A percentile compares a stretch with the other conserved stretches of the same genome.
phyloP scores from a whole-genome alignment of 306 rosid species.

The Benincasa hispida region DNA sequence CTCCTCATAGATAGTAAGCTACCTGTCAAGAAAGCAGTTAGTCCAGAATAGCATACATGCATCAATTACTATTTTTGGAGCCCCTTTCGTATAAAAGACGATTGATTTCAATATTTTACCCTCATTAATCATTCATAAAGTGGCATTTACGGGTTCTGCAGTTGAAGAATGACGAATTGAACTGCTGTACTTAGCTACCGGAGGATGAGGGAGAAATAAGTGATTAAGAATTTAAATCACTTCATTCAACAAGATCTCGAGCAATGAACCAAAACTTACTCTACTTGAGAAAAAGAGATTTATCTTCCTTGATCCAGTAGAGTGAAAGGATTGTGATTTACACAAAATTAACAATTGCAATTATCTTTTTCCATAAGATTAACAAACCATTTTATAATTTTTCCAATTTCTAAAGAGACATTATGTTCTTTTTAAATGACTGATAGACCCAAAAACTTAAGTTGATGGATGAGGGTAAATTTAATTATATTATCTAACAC shows the following conservation, averaged over 20 bases:
- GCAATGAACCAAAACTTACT: too few relatives aligned
- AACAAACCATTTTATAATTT: too few relatives aligned
- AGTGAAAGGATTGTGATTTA: not conserved
- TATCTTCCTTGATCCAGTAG: too few relatives aligned
- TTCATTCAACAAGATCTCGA: too few relatives aligned
- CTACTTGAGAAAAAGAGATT: too few relatives aligned
- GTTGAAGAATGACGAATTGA: not conserved
- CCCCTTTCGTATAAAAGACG: not conserved
- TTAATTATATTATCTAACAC: too few relatives aligned
- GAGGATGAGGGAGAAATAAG: too few relatives aligned
- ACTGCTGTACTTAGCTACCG: too few relatives aligned
- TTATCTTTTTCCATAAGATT: not conserved
- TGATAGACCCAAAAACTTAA: too few relatives aligned
- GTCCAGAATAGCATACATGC: not conserved
- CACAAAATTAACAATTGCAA: not conserved
- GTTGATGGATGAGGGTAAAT: too few relatives aligned
- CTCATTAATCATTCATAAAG: not conserved
- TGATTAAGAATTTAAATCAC: too few relatives aligned
- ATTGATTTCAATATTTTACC: not conserved
- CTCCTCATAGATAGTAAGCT: constrained; percentile 13
- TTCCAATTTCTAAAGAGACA: not conserved
- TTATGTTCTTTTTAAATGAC: too few relatives aligned
- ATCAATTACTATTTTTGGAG: not conserved
- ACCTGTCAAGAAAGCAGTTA: constrained; percentile 15
- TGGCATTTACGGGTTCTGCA: not conserved